Base-by-base conservation (phyloP, 306 rosid genomes). In the Pterocarpus macrocarpus region DNA sequence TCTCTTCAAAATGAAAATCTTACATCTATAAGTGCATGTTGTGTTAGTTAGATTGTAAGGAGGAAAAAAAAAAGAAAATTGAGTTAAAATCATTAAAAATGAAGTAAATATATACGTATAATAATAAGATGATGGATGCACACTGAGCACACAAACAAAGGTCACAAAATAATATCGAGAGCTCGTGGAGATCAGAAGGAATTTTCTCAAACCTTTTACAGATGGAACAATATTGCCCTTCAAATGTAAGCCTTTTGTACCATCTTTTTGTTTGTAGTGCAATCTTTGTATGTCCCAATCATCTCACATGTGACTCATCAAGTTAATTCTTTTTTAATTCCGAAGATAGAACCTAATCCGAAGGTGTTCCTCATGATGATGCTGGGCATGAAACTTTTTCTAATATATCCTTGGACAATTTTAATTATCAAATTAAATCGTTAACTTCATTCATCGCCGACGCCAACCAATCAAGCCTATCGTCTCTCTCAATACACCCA, bases 401-500 rank as follows among this genome's bases (percentile, higher is more conserved):
- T 67, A 4, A 16, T 52, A 35, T 45, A 52, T 16, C 34, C 7
- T 41, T 58, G n/a, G 13, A 68, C 5, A 2, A 69, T 1, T 16
- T 6, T 14, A 68, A 56, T 32, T 43, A 58, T 44, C 6, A 59
- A 69, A 57, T 55, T 61, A 47, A 5, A 2, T 8, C 7, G 57
- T 41, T 69, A 7, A 71, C 33, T 53, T 68, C 9, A 17, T 2
- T 10, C 34, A 62, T 62, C 56, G 22, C n/a, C 17, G 3, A 17
- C 62, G 63, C 67, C 67, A 68, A 28, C 66, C 43, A 45, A 50
- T 16, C 38, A 16, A 16, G 15, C 47, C 17, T 14, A 5, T 8
- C 17, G 73, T 77, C 16, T 14, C 77, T 39, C 52, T 81, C 69
- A 64, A 6, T 55, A 41, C 2, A 50, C 4, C 41, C 39, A 53